These are phyloP conservation scores for Flaveria trinervia DNA, from an alignment of 129 eudicot species.

Conservation along the genomic window DNA sequence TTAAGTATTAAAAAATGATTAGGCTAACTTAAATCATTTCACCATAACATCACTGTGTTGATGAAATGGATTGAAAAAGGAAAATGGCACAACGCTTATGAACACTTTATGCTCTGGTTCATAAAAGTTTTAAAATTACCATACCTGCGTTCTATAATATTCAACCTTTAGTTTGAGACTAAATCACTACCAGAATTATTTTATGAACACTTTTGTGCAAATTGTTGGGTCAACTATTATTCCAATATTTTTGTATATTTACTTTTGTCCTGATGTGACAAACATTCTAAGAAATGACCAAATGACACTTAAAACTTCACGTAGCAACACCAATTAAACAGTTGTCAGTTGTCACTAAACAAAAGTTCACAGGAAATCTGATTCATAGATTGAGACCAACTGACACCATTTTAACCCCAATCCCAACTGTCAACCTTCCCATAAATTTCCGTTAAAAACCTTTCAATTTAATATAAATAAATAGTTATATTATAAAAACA, in stretches of 20 bases:
- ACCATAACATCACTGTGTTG: too few relatives aligned
- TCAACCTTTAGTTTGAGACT: too few relatives aligned
- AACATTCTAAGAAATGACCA: background rate
- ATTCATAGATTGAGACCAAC: conserved; percentile 13
- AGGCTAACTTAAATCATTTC: too few relatives aligned
- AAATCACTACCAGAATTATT: too few relatives aligned
- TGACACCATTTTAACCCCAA: conserved; percentile 20
- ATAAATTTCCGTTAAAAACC: background rate
- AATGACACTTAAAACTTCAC: conserved; percentile 20
- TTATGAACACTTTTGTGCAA: background rate
- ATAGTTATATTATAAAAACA: background rate
- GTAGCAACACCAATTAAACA: conserved; percentile 10
- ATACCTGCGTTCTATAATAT: too few relatives aligned
- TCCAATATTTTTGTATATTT: background rate
- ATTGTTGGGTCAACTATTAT: background rate
- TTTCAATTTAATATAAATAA: background rate
- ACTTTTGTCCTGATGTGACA: background rate
- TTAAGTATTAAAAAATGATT: too few relatives aligned
- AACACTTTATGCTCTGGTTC: too few relatives aligned
- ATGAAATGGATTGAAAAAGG: too few relatives aligned
- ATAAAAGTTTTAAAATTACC: too few relatives aligned
- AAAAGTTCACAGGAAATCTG: conserved; percentile 34
- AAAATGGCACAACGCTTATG: too few relatives aligned
- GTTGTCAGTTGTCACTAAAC: conserved; percentile 28
- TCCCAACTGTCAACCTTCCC: background rate